These are phyloP conservation scores for Psilocybe azurescens DNA, from an alignment of 768 basidiomycete genomes.

Conservation along the genomic window DNA sequence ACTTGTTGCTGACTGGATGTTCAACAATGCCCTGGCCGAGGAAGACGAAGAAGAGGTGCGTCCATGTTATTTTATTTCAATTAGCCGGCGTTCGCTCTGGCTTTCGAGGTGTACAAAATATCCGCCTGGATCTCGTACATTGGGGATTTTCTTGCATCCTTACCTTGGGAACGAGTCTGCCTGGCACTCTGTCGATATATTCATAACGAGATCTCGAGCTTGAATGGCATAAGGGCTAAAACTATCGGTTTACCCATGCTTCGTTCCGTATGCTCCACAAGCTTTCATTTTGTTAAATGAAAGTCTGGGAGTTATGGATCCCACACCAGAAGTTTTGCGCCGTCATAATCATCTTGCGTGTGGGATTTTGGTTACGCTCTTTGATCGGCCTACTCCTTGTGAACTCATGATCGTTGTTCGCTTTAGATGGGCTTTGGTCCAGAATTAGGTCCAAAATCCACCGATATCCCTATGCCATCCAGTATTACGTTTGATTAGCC, in stretches of 20 bases:
- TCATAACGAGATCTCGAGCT: neutral
- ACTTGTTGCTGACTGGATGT: constrained; percentile 74
- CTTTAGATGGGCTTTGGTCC: neutral
- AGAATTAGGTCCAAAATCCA: neutral
- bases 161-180: neutral
- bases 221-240: neutral
- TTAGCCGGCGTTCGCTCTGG: too few relatives aligned
- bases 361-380: neutral
- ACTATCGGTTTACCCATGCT: neutral
- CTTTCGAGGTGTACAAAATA: neutral
- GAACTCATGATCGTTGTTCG: neutral
- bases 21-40: constrained; percentile 61
- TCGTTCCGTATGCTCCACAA: neutral
- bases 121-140: neutral
- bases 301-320: neutral
- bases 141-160: neutral
- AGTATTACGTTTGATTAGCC: neutral
- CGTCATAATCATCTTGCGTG: neutral
- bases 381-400: constrained; percentile 4
- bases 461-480: neutral
- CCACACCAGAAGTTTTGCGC: neutral
- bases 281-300: constrained; percentile 14
- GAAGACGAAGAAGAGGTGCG: constrained; percentile 57
- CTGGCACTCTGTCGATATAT: neutral
- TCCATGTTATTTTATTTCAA: neutral